phyloP scores from a whole-genome alignment of 345 rosid genomes.

The Syzygium oleosum region DNA sequence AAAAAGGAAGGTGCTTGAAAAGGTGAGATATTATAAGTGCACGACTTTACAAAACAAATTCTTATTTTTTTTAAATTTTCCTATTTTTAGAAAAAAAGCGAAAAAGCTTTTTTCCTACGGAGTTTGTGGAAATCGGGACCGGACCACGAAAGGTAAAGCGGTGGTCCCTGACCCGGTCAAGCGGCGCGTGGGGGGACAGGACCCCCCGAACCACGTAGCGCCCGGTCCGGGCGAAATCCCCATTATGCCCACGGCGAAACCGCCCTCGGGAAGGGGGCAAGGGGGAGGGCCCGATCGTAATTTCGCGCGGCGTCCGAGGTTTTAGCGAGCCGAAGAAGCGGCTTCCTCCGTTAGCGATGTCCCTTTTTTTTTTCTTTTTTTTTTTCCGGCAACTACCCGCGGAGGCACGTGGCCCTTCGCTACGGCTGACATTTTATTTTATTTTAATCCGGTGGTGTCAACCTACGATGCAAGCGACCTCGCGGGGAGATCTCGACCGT shows the following conservation, averaged over 20 bases:
- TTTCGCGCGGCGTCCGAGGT: not conserved
- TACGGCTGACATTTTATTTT: not conserved
- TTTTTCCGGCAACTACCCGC: not conserved
- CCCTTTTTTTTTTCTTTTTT: fast-evolving
- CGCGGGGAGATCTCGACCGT: not conserved
- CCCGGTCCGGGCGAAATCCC: not conserved
- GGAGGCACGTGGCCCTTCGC: not conserved
- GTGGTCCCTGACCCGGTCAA: not conserved
- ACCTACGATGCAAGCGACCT: not conserved
- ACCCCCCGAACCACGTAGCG: not conserved
- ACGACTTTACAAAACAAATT: not conserved
- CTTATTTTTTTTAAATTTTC: not conserved
- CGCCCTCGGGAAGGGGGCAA: not conserved
- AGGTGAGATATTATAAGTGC: not conserved
- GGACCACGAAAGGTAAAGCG: not conserved
- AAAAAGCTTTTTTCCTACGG: not conserved
- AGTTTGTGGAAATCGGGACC: not conserved
- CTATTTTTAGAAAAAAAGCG: not conserved
- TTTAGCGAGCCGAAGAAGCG: not conserved
- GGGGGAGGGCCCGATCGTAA: not conserved
- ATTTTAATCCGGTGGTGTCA: not conserved
- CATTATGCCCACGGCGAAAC: not conserved
- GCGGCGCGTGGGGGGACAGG: not conserved
- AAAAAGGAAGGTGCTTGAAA: not conserved
- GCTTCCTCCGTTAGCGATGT: not conserved